Percentiles rank a stretch among this genome's conserved stretches.
Conservation (phyloP, 2,329 filamentous ascomycete genomes). For the Trichoderma harzianum region DNA sequence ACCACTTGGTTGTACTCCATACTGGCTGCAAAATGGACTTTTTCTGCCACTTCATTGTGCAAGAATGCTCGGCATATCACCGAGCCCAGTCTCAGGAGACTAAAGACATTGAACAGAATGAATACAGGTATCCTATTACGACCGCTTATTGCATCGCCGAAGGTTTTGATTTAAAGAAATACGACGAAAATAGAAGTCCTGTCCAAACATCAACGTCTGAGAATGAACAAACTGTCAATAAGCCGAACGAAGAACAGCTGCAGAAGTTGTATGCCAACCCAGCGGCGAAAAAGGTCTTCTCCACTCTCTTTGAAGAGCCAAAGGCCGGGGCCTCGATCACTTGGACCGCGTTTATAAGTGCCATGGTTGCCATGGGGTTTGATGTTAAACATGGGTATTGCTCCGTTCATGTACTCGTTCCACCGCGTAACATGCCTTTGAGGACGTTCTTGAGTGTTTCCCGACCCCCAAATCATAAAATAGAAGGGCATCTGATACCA, state of each 20-base stretch:
- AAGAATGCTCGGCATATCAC: neutral
- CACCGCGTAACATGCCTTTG: neutral
- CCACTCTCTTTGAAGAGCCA: neutral
- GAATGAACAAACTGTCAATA: neutral
- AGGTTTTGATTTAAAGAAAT: neutral
- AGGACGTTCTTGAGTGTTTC: neutral
- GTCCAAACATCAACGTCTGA: neutral
- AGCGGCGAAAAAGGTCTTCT: neutral
- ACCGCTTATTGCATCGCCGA: neutral
- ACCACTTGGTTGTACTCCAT: neutral
- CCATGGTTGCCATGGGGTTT: neutral
- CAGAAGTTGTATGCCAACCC: neutral
- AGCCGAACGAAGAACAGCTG: neutral
- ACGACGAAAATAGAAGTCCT: neutral
- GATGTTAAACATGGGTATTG: neutral
- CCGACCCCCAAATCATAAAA: neutral
- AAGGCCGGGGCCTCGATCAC: neutral
- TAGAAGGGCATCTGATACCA: neutral
- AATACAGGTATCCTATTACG: neutral
- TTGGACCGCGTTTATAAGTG: neutral
- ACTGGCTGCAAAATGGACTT: neutral
- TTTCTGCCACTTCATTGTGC: neutral
- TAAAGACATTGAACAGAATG: neutral
- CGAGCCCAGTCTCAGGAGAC: neutral
- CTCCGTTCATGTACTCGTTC: neutral